A percentile compares a stretch with the other conserved stretches of the same genome.
Conservation (phyloP, 176 grass and related monocot genomes). For the Eleusine indica region DNA sequence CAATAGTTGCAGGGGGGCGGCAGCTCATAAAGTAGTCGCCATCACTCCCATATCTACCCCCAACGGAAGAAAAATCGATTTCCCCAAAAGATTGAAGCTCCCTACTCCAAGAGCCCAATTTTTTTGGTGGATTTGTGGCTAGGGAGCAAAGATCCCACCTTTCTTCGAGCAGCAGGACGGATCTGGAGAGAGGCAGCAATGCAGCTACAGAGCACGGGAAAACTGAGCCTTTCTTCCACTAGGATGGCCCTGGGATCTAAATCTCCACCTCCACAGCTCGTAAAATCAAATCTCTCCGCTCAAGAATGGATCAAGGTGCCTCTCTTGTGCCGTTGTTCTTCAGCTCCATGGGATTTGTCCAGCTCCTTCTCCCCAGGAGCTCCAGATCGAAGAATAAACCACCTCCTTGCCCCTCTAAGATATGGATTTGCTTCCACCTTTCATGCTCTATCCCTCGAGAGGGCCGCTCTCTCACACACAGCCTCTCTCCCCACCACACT, state of each 20-base stretch:
- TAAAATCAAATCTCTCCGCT: background rate
- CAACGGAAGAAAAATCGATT: slow-evolving; percentile 22
- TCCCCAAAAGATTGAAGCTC: slow-evolving; percentile 37
- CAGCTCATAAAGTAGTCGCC: slow-evolving; percentile 49
- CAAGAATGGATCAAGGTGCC: slow-evolving; percentile 38
- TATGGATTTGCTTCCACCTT: slow-evolving; percentile 24
- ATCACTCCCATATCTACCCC: slow-evolving; percentile 39
- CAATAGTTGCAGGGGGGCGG: slow-evolving; percentile 33
- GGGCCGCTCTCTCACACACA: background rate
- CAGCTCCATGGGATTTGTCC: slow-evolving; percentile 28
- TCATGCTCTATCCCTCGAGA: slow-evolving; percentile 12
- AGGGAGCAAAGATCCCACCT: slow-evolving; percentile 35
- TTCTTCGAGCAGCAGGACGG: slow-evolving; percentile 29
- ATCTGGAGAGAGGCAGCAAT: slow-evolving; percentile 50
- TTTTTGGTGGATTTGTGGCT: slow-evolving; percentile 22
- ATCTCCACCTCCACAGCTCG: background rate
- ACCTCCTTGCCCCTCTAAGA: slow-evolving; percentile 7
- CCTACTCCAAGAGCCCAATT: background rate
- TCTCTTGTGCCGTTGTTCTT: background rate
- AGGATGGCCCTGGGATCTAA: slow-evolving; percentile 44
- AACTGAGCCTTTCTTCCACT: background rate
- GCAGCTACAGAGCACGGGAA: slow-evolving; percentile 16
- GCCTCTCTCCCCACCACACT: background rate
- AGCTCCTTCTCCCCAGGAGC: slow-evolving; percentile 3
- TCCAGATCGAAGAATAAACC: slow-evolving; percentile 37